Conservation (phyloP, 1,139 yeast species). For the Candida anutae region DNA sequence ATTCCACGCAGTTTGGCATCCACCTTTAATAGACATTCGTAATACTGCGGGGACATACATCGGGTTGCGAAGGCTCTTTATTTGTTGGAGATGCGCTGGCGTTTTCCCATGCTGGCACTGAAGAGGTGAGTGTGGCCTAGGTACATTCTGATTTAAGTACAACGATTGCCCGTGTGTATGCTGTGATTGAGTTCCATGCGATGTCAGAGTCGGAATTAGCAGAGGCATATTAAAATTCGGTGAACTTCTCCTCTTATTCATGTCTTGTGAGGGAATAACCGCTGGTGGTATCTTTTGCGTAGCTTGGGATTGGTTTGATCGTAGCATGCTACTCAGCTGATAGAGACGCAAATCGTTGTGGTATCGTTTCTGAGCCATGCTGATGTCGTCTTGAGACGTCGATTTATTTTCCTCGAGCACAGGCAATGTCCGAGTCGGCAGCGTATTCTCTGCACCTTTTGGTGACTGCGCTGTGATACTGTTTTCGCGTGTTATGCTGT, state of each 20-base stretch:
- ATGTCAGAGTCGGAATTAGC: no score
- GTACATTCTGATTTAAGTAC: neutral
- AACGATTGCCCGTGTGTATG: neutral
- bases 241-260: neutral
- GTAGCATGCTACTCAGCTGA: slow-evolving; percentile 1
- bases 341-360: slow-evolving; percentile 4
- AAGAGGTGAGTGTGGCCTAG: slow-evolving; percentile 2
- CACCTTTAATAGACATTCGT: no score
- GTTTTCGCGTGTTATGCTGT: neutral
- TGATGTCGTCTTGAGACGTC: neutral
- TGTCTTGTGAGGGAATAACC: slow-evolving; percentile 1
- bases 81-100: slow-evolving; percentile 38
- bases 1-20: no score
- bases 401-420: neutral
- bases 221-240: neutral
- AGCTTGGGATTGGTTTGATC: slow-evolving; percentile 2
- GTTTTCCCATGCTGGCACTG: slow-evolving; percentile 3
- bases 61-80: slow-evolving; percentile 72
- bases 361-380: slow-evolving; percentile 2
- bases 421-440: neutral
- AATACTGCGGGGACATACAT: slow-evolving; percentile 86
- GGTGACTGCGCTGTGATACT: neutral
- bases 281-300: slow-evolving; percentile 1
- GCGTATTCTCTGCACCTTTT: neutral
- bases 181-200: neutral